Percentiles rank a stretch among this genome's conserved stretches.
Conservation (phyloP, 2,329 filamentous ascomycete genomes). For the Pseudodiploospora longispora region DNA sequence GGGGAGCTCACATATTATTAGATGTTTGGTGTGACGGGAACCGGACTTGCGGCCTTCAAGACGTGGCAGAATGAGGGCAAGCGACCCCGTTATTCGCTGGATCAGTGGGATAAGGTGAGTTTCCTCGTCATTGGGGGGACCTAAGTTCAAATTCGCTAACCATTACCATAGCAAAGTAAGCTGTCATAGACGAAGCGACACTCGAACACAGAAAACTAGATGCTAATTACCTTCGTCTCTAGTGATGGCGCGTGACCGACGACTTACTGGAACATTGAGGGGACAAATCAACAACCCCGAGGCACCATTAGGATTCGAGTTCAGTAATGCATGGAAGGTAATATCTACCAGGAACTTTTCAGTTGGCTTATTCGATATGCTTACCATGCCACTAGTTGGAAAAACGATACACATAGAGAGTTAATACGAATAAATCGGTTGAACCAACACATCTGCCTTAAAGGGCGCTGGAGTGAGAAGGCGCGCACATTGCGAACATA, state of each 20-base stretch:
- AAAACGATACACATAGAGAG: conserved; percentile 39
- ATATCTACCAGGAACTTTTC: conserved; percentile 13
- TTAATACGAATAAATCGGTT: conserved; percentile 6
- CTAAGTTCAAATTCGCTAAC: conserved; percentile 17
- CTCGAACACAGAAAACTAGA: conserved; percentile 1
- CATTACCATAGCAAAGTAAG: conserved; percentile 45
- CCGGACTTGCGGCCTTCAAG: conserved; percentile 48
- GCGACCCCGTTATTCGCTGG: conserved; percentile 50
- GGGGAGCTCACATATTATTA: conserved; percentile 25
- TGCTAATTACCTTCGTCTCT: conserved; percentile 4
- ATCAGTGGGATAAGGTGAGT: conserved; percentile 56
- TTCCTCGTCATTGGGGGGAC: not conserved
- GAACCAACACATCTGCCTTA: not conserved
- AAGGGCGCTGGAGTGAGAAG: too few species aligned
- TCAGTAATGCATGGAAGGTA: conserved; percentile 59
- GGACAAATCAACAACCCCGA: conserved; percentile 48
- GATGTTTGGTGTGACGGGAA: conserved; percentile 57
- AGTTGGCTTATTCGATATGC: not conserved
- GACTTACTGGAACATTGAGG: conserved; percentile 50
- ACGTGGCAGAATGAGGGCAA: conserved; percentile 54
- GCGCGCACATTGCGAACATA: too few species aligned
- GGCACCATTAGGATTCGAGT: conserved; percentile 52
- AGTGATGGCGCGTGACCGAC: conserved; percentile 60
- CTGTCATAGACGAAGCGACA: not conserved
- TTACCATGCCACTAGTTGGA: conserved; percentile 36